Evolutionary conservation across 75 land plant species (phyloP).

Genomic region (Pinus taeda): DNA sequence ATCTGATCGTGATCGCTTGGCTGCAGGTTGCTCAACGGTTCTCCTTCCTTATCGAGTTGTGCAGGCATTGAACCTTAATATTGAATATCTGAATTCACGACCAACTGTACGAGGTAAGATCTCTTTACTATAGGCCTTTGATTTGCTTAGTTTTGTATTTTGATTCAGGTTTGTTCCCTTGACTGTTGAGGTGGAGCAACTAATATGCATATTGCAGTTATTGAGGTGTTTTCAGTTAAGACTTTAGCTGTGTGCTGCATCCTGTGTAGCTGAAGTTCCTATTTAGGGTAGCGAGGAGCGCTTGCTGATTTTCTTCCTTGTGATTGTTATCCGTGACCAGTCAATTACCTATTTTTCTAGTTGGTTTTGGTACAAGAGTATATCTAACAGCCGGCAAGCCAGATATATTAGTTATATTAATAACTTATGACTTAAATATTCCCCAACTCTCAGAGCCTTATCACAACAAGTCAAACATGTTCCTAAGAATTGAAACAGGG

Average conservation of each 20-base stretch:
- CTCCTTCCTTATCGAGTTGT: slow-evolving; percentile 14
- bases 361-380: too few relatives aligned
- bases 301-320: too few relatives aligned
- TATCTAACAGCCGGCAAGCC: too few relatives aligned
- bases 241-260: neutral
- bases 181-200: neutral
- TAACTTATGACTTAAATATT: too few relatives aligned
- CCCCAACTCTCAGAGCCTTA: too few relatives aligned
- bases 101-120: slow-evolving; percentile 11
- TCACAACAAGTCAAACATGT: too few relatives aligned
- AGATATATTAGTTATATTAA: too few relatives aligned
- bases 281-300: neutral
- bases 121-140: neutral
- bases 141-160: neutral
- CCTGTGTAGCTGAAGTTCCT: neutral
- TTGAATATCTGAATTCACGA: slow-evolving; percentile 16
- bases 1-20: neutral
- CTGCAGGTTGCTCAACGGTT: slow-evolving; percentile 18
- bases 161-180: neutral
- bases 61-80: slow-evolving; percentile 24
- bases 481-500: too few relatives aligned
- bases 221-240: neutral
- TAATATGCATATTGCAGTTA: neutral
- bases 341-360: too few relatives aligned
- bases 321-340: too few relatives aligned